These are phyloP conservation scores for Parachlorella kessleri DNA, from an alignment of 139 green algal species.

Conservation along the genomic window DNA sequence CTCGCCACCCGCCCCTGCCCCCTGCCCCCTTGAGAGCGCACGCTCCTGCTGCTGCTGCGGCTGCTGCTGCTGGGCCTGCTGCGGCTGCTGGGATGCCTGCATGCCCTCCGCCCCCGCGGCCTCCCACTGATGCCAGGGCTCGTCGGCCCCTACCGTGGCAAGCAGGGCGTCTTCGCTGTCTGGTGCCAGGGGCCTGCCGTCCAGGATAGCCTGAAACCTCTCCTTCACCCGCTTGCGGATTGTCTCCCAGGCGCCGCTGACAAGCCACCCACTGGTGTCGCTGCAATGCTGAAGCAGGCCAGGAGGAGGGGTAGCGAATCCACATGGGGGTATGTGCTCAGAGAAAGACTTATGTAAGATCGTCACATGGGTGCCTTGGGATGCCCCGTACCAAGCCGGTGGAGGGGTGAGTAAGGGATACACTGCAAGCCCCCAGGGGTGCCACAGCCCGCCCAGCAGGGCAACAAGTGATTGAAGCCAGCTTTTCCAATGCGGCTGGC, in stretches of 20 bases:
- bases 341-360: too few species aligned
- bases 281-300: conserved; percentile 15
- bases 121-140: neutral
- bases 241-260: neutral
- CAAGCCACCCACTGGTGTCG: conserved; percentile 24
- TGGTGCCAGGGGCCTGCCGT: neutral
- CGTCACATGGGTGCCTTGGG: too few species aligned
- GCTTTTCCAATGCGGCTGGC: too few species aligned
- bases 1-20: neutral
- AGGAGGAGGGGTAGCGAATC: neutral
- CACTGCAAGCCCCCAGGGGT: too few species aligned
- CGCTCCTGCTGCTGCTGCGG: conserved; percentile 15
- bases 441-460: too few species aligned
- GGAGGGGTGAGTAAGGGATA: too few species aligned
- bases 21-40: neutral
- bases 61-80: conserved; percentile 7
- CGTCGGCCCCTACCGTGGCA: neutral
- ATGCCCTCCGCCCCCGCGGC: neutral
- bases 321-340: too few species aligned
- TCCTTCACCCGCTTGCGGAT: conserved; percentile 23
- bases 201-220: conserved; percentile 16
- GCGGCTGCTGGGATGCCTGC: neutral
- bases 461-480: too few species aligned
- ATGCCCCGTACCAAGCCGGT: too few species aligned
- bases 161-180: neutral